A percentile compares a stretch with the other conserved stretches of the same genome.
phyloP scores from a whole-genome alignment of 139 green algal genomes.

The Coelastrella sp. region DNA sequence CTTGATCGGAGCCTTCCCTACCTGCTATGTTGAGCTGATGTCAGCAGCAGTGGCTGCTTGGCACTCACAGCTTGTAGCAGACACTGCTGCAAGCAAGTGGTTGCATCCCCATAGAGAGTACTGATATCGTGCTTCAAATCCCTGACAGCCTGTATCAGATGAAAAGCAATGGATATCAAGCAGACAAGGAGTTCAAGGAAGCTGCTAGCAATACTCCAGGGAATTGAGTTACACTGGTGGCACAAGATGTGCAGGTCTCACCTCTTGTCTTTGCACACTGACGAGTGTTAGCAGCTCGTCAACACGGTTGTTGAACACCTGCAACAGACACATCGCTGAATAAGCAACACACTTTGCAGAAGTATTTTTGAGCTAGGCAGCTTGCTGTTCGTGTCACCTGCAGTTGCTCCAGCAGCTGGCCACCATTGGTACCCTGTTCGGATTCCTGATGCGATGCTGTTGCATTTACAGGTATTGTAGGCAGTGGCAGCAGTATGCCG shows the following conservation, averaged over 20 bases:
- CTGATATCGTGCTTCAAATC: not conserved
- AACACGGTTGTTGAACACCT: not conserved
- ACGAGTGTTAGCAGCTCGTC: not conserved
- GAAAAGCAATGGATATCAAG: not conserved
- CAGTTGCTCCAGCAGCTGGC: constrained; percentile 39
- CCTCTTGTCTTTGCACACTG: constrained; percentile 12
- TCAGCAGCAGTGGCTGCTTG: constrained; percentile 19
- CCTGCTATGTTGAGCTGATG: constrained; percentile 30
- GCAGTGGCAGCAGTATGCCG: not conserved
- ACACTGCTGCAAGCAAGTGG: not conserved
- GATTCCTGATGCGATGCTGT: not conserved
- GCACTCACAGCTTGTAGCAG: constrained; percentile 5
- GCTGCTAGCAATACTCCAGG: not conserved
- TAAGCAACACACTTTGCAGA: not conserved
- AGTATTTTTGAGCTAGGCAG: not conserved
- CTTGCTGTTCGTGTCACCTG: not conserved
- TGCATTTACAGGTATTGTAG: not conserved
- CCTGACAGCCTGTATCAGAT: not conserved
- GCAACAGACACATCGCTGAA: not conserved
- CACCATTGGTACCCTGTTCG: not conserved
- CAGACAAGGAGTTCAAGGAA: not conserved
- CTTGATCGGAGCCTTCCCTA: not conserved
- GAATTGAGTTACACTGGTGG: too few relatives aligned
- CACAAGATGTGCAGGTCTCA: too few relatives aligned
- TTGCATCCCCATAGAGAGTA: not conserved